phyloP scores from a whole-genome alignment of 2,329 filamentous ascomycete species.

The Colletotrichum somersetense region DNA sequence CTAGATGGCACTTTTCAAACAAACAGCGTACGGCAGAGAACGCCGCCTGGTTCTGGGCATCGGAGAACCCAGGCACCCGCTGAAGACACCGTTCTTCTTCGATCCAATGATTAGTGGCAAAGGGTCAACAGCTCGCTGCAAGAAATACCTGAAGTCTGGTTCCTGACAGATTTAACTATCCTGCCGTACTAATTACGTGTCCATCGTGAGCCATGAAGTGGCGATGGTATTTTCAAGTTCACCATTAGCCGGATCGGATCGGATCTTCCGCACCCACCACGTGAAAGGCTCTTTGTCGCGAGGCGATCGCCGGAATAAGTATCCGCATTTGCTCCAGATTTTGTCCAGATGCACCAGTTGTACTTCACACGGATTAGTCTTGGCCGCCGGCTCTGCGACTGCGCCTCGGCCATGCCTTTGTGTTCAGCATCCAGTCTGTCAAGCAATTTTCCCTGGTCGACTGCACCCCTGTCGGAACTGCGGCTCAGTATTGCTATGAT shows the following conservation, averaged over 20 bases:
- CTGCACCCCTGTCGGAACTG: background rate
- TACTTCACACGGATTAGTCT: background rate
- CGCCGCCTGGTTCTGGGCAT: slow-evolving; percentile 1
- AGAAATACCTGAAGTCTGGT: background rate
- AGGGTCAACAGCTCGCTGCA: background rate
- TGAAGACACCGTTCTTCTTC: background rate
- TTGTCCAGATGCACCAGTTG: slow-evolving; percentile 4
- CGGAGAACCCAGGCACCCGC: slow-evolving; percentile 2
- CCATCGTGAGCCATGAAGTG: background rate
- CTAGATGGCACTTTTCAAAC: background rate
- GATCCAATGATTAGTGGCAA: background rate
- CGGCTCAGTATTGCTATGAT: background rate
- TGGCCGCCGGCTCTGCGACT: background rate
- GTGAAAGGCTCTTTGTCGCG: slow-evolving; percentile 23
- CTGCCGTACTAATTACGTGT: background rate
- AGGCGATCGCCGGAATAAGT: slow-evolving; percentile 10
- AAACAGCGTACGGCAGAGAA: slow-evolving; percentile 8
- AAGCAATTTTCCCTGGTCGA: background rate
- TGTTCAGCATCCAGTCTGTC: background rate
- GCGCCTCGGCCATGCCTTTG: slow-evolving; percentile 14
- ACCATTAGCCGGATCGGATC: background rate
- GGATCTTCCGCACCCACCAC: slow-evolving; percentile 3
- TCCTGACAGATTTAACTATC: background rate
- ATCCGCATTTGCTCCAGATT: background rate
- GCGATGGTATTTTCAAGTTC: background rate